Base-by-base conservation (phyloP, 2,329 filamentous ascomycete species). In the Blastomyces emzantsi region DNA sequence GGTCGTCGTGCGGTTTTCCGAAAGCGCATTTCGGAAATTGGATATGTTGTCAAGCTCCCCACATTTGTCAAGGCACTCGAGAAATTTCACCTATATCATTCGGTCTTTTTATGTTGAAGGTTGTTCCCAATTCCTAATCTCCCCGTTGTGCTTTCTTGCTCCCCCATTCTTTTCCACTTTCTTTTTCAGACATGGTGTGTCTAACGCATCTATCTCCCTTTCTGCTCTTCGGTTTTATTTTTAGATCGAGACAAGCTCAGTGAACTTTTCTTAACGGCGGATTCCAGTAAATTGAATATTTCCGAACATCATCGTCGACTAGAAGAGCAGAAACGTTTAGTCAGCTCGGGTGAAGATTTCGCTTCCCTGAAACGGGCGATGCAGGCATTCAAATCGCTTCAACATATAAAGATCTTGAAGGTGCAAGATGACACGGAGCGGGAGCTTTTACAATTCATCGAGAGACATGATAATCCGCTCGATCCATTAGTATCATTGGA, bases 381-480 rank as follows among this genome's bases (percentile, higher is more conserved):
- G 66, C 74, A 76, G 43, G 81, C 82, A 1, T 88, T 89, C 69
- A 81, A 79, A 1, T 80, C 80, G 36, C 78, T 89, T 13, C 83
- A 87, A 69, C 83, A 88, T 69, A 80, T 89, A 60, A 85, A 88
- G 65, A 80, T 89, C 17, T 79, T 89, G 33, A 82, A 84, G 6
- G 75, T 88, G 15, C 82, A 85, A 66, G 85, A 88, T 65, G 76
- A 81, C 64, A 79, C 83, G 64, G 85, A 88, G 69, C 79, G 80
- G 57, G 74, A 78, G 28, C 76, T 87, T 17, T 75, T 83, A 56
- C 75, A 78, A 19, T 83, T 82, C 66, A 77, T 86, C 55, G 77
- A 78, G 57, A 74, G 79, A 58, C 77, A 80, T 64, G 77, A 79
- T 55, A 73, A 78, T 62, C 69, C 79, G 30, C 69, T 73, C 45